Base-by-base conservation (phyloP, 148 eudicot genomes). In the Rhododendron griersonianum region DNA sequence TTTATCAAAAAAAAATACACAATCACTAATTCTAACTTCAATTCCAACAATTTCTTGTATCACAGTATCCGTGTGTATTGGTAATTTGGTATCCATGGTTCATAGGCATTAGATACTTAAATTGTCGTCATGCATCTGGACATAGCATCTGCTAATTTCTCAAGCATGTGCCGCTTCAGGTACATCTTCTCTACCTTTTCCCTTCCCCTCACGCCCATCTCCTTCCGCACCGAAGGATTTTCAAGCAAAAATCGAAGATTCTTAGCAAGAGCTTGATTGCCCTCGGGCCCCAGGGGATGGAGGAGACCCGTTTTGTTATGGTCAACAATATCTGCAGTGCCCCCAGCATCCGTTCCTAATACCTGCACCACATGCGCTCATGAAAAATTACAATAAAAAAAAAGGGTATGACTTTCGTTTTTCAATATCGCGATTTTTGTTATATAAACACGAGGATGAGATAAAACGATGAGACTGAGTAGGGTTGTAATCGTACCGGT, bases 261-360 rank as follows among this genome's bases (percentile, higher is more conserved):
- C 53, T 91, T 87, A n/a, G 98, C 91, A 7, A 97, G 96, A 79
- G 88, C 88, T 48, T 84, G 92, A 28, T 89, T 89, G 67, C 99
- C 99, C 2, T 90, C 91, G 45, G 87, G 94, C 80, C 98, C 99
- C 80, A 91, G 48, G 14, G 98, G 96, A 86, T 97, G 98, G 19
- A 97, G 93, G 55, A 95, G 92, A 37, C 99, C 99, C 1, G 95
- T 95, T 51, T 90, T 88, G 57, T 97, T 97, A 81, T 94, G 93
- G 88, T 93, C 95, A 4, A 95, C 96, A 5, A 97, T 94, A 90
- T 97, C 98, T 87, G 81, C 93, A 77, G 99, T 97, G 88, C 99
- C 98, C 59, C 98, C 99, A 6, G 99, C 94, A 89, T 94, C 94
- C 37, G 99, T 95, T 90, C 99, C 99, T 28, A 97, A 94, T 51